phyloP scores from a whole-genome alignment of 352 stramenopile species.

The Globisporangium irregulare region DNA sequence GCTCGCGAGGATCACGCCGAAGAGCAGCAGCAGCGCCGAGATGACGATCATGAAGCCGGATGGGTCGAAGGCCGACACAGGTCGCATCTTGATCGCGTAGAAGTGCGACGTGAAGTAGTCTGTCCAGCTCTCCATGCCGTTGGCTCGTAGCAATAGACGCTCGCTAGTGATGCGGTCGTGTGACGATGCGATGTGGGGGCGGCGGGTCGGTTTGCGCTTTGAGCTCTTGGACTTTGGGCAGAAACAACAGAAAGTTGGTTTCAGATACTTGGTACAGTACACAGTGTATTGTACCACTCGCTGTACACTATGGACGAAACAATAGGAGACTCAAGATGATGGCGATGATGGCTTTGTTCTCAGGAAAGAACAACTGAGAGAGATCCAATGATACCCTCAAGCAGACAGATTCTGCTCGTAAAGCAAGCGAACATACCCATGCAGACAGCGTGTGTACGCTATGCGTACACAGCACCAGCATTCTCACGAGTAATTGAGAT shows the following conservation, averaged over 20 bases:
- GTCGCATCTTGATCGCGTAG: conserved; percentile 80
- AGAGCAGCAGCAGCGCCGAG: conserved; percentile 58
- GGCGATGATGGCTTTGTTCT: background rate
- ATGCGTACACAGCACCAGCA: background rate
- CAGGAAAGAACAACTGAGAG: background rate
- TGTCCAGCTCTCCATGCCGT: conserved; percentile 62
- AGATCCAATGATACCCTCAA: background rate
- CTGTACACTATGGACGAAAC: background rate
- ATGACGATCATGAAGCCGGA: conserved; percentile 86
- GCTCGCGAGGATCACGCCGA: conserved; percentile 61
- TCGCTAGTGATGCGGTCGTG: background rate
- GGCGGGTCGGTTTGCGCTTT: background rate
- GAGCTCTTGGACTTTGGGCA: background rate
- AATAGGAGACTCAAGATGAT: background rate
- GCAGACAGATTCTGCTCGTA: too few relatives aligned
- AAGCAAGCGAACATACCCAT: background rate
- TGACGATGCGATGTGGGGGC: background rate
- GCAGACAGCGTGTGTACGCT: background rate
- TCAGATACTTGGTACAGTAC: background rate
- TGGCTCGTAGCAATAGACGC: too few relatives aligned
- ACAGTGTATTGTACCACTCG: background rate
- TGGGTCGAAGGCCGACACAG: conserved; percentile 83
- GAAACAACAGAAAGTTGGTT: background rate
- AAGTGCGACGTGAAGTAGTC: conserved; percentile 83
- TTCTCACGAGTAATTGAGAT: background rate